Evolutionary conservation across 2,329 filamentous ascomycete genomes (phyloP).

Genomic region (Apiospora malaysiana): DNA sequence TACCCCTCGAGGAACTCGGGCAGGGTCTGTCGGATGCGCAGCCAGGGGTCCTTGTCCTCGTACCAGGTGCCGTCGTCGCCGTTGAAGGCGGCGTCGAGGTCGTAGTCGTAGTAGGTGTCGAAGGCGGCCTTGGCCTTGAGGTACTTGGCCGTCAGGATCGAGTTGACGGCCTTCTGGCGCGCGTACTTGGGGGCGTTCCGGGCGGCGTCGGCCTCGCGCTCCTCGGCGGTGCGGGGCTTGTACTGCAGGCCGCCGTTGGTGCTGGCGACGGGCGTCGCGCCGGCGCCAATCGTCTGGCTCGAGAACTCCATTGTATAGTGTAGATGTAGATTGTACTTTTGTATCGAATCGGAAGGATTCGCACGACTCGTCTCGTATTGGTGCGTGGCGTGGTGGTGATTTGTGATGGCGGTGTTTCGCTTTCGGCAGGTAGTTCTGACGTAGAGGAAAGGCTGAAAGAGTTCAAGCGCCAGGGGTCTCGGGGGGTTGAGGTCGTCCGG

Average conservation of each 20-base stretch:
- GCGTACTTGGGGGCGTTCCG: conserved; percentile 30
- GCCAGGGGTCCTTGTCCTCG: conserved; percentile 27
- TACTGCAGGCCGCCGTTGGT: conserved; percentile 22
- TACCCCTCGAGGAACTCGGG: conserved; percentile 27
- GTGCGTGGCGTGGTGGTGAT: not conserved
- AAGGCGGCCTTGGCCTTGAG: conserved; percentile 30
- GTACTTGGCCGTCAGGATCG: conserved; percentile 30
- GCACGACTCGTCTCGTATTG: not conserved
- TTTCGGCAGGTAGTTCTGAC: not conserved
- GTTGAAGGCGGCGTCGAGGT: conserved; percentile 21
- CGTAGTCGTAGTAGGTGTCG: conserved; percentile 28
- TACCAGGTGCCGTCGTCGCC: conserved; percentile 7
- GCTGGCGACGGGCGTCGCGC: not conserved
- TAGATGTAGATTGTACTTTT: not conserved
- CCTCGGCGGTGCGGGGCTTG: conserved; percentile 27
- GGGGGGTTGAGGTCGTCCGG: not conserved
- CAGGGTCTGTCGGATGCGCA: conserved; percentile 28
- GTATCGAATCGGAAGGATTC: too few species aligned
- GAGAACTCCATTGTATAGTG: not conserved
- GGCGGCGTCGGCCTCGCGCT: conserved; percentile 28
- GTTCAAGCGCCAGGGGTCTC: conserved; percentile 4
- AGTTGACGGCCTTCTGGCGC: conserved; percentile 27
- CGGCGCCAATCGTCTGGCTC: not conserved
- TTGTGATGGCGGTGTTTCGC: not conserved
- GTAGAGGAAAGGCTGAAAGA: conserved; percentile 11